These are phyloP conservation scores for Forsythia viridissima DNA, from an alignment of 257 asterid genomes.

Conservation along the genomic window DNA sequence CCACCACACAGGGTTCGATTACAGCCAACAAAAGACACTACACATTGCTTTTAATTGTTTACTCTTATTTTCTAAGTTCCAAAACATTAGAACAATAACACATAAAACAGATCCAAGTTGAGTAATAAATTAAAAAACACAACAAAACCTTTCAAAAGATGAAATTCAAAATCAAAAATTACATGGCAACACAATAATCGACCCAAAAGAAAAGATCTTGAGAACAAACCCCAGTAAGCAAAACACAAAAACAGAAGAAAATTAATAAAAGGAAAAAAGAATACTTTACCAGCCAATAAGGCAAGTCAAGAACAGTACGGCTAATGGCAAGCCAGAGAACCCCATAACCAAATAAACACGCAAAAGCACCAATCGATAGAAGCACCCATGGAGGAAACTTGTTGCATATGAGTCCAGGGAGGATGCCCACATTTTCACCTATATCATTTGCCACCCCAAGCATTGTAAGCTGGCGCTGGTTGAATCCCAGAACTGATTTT, in stretches of 20 bases:
- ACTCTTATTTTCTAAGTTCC: neutral
- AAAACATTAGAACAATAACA: neutral
- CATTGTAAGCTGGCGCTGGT: conserved; percentile 59
- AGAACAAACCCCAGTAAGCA: neutral
- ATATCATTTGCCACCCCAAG: conserved; percentile 77
- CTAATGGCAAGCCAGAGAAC: conserved; percentile 65
- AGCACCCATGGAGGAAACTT: conserved; percentile 68
- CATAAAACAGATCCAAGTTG: neutral
- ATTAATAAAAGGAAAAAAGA: neutral
- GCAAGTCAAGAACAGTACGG: conserved; percentile 36
- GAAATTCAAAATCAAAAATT: neutral
- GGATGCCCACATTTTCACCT: conserved; percentile 69
- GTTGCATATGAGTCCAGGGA: conserved; percentile 60
- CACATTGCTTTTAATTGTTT: neutral
- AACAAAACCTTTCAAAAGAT: neutral
- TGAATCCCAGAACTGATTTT: conserved; percentile 66
- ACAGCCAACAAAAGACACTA: neutral
- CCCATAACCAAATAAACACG: conserved; percentile 70
- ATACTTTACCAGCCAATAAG: conserved; percentile 64
- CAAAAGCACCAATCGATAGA: conserved; percentile 51
- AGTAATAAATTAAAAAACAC: neutral
- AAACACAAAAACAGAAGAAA: conserved; percentile 4
- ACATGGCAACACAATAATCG: neutral
- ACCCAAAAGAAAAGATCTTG: conserved; percentile 16
- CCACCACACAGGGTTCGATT: neutral